Evolutionary conservation across 768 basidiomycete species (phyloP).

Genomic region (Suillus discolor): DNA sequence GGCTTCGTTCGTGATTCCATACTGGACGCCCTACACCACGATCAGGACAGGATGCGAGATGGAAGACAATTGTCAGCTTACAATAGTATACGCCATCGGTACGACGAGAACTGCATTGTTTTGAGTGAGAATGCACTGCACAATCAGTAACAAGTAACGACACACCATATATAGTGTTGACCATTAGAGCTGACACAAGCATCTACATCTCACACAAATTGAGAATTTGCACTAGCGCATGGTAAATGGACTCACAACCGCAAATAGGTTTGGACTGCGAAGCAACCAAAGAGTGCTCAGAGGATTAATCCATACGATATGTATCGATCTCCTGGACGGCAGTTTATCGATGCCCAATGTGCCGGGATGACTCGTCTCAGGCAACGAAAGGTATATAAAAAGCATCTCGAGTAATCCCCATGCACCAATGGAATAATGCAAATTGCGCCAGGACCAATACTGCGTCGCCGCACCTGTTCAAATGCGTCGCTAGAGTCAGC

Average conservation of each 20-base stretch:
- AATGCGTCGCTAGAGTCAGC: not conserved
- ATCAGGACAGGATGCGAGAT: not conserved
- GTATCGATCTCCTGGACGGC: constrained; percentile 8
- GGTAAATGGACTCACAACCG: constrained; percentile 22
- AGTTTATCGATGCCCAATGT: constrained; percentile 30
- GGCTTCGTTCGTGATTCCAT: constrained; percentile 24
- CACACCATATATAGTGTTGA: constrained; percentile 38
- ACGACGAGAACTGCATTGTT: constrained; percentile 43
- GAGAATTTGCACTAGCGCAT: not conserved
- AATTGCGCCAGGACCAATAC: constrained; percentile 60
- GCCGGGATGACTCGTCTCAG: constrained; percentile 40
- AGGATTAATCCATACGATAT: constrained; percentile 32
- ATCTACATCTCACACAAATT: constrained; percentile 35
- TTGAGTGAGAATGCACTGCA: not conserved
- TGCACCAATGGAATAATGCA: constrained; percentile 47
- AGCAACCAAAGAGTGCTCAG: constrained; percentile 31
- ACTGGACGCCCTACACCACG: constrained; percentile 47
- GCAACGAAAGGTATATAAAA: constrained; percentile 27
- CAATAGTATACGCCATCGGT: constrained; percentile 69
- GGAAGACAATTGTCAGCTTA: constrained; percentile 30
- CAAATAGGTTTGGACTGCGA: constrained; percentile 31
- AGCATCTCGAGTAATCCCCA: constrained; percentile 38
- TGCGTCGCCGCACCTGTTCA: constrained; percentile 45
- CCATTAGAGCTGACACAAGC: constrained; percentile 37
- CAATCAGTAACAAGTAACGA: constrained; percentile 13